phyloP scores from a whole-genome alignment of 768 basidiomycete genomes.

The Serendipita sp. region DNA sequence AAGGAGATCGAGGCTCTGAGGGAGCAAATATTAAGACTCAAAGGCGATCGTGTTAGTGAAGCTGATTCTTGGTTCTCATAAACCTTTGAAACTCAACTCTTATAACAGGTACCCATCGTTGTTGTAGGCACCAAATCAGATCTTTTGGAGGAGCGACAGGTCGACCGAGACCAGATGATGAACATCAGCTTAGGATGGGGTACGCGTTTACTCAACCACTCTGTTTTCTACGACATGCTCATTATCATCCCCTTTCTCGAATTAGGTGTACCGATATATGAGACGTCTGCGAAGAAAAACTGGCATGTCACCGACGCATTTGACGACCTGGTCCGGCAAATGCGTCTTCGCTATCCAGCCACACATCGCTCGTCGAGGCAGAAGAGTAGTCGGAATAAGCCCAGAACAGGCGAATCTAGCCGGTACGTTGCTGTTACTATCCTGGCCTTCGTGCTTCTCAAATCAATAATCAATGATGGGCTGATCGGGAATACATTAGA shows the following conservation, averaged over 20 bases:
- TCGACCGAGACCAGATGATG: conserved; percentile 26
- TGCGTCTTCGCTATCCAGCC: conserved; percentile 48
- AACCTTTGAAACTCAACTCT: not conserved
- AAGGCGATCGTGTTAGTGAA: conserved; percentile 25
- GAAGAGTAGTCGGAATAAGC: not conserved
- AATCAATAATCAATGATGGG: too few species aligned
- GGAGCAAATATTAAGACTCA: conserved; percentile 67
- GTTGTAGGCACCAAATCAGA: conserved; percentile 80
- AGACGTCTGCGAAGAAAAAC: conserved; percentile 75
- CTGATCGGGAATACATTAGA: too few species aligned
- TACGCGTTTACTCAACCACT: not conserved
- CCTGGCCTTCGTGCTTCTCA: not conserved
- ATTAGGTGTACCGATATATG: conserved; percentile 47
- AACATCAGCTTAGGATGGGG: conserved; percentile 11
- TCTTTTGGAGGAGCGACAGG: conserved; percentile 64
- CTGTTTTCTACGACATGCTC: conserved; percentile 28
- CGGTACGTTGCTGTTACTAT: not conserved
- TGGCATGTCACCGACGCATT: conserved; percentile 71
- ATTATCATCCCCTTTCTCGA: conserved; percentile 10
- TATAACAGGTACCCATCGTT: conserved; percentile 46
- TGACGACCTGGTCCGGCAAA: conserved; percentile 57
- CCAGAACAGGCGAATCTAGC: not conserved
- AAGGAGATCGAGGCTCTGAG: conserved; percentile 66
- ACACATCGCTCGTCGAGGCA: not conserved
- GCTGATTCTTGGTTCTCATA: not conserved